Base-by-base conservation (phyloP, 2,329 filamentous ascomycete species). In the Allantophomopsis lycopodina region DNA sequence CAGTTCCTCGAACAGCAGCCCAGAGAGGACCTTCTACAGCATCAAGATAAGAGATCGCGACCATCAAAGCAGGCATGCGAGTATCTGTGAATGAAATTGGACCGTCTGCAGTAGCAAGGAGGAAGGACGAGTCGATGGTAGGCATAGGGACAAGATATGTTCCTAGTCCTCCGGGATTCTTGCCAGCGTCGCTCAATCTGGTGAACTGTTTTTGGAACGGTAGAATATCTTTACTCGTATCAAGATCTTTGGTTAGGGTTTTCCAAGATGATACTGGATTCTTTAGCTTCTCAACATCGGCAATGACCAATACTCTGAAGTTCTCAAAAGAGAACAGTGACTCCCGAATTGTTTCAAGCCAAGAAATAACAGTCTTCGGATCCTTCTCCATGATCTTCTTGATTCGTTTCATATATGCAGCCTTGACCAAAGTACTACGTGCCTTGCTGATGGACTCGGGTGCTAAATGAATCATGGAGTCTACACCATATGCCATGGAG, bases 1-100 rank as follows among this genome's bases (percentile, higher is more conserved):
- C 91, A 34, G 85, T 91, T 41, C 91, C 91, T 36, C 91, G 85
- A 37, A 96, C 83, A 0, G 86, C 85, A 46, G 82, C 82, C 89
- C 91, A 96, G 23, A 98, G 74, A 1, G 91, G 91, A 0, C 91
- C 91, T 60, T 98, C 91, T 14, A 93, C 83, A 1, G 87, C 79
- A 55, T 95, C 88, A 44, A 98, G 79, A 55, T 95, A 96, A 15
- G 87, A 79, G 37, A 87, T 76, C 1, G 89, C 87, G 7, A 98
- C 88, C 57, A 94, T 75, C 38, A 94, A 70, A 2, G 88, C 79
- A 0, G 91, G 87, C 1, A 96, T 68, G 13, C 76, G 71, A 0
- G 87, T 79, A 52, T 95, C 81, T 4, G 72, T 68, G 54, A 82
- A 88, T 0, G 80, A 84, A 17, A 74, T 71, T 13, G 89, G 73